Percentiles rank a stretch among this genome's conserved stretches.
These are phyloP conservation scores for Daldinia sp. DNA, from an alignment of 2,329 filamentous ascomycete genomes.

Conservation along the genomic window DNA sequence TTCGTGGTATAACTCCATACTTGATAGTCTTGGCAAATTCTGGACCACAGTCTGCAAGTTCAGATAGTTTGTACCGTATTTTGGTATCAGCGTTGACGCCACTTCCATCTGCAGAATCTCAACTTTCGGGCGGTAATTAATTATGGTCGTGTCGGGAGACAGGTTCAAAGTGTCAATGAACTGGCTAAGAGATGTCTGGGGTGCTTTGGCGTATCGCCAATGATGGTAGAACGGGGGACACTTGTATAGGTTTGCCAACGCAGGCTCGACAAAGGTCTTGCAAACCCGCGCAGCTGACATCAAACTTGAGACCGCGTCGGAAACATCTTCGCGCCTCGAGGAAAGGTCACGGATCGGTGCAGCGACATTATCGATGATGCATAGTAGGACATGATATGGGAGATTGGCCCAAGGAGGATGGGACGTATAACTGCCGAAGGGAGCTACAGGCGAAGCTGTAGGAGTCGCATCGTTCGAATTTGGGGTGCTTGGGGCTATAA, in stretches of 20 bases:
- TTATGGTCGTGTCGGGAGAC: conserved; percentile 56
- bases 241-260: conserved; percentile 75
- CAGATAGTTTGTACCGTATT: conserved; percentile 46
- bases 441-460: background rate
- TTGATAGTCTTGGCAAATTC: conserved; percentile 70
- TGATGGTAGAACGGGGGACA: conserved; percentile 67
- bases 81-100: conserved; percentile 48
- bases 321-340: conserved; percentile 53
- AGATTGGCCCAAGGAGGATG: conserved; percentile 61
- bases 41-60: conserved; percentile 67
- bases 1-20: conserved; percentile 76
- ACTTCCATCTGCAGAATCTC: conserved; percentile 75
- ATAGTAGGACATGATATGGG: conserved; percentile 73
- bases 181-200: conserved; percentile 56
- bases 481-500: conserved; percentile 6
- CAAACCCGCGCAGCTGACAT: conserved; percentile 69
- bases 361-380: conserved; percentile 75
- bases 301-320: conserved; percentile 58
- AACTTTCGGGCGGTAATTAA: conserved; percentile 76
- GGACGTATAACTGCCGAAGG: conserved; percentile 53
- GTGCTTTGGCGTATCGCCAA: conserved; percentile 50
- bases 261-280: conserved; percentile 73
- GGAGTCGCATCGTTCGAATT: conserved; percentile 9
- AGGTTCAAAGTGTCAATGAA: conserved; percentile 56
- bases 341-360: conserved; percentile 59